These are phyloP conservation scores for Leptographium procerum DNA, from an alignment of 2,329 filamentous ascomycete genomes.

Conservation along the genomic window DNA sequence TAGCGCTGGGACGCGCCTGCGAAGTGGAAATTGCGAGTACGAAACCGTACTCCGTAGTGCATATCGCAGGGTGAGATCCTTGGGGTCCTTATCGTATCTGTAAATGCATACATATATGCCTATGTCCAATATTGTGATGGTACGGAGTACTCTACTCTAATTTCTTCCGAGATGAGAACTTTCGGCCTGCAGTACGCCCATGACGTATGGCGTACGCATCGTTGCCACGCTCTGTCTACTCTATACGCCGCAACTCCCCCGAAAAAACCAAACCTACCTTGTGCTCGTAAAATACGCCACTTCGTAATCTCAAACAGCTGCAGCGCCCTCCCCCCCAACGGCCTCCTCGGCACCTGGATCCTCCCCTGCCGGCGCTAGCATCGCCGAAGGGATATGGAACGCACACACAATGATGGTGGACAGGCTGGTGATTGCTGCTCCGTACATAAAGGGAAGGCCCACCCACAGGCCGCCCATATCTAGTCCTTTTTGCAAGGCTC, in stretches of 20 bases:
- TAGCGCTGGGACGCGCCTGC: not conserved
- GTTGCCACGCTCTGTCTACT: too few relatives aligned
- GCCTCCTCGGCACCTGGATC: not conserved
- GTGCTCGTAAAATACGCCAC: too few relatives aligned
- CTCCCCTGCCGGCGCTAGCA: not conserved
- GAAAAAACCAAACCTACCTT: too few relatives aligned
- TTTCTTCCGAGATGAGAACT: too few relatives aligned
- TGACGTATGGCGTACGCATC: too few relatives aligned
- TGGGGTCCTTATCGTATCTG: not conserved
- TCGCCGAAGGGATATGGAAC: conserved; percentile 8
- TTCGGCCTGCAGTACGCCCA: too few relatives aligned
- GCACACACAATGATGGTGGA: conserved; percentile 20
- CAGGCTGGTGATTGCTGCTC: conserved; percentile 21
- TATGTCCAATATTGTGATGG: too few relatives aligned
- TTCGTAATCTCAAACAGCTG: not conserved
- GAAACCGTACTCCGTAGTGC: not conserved
- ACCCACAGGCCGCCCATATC: conserved; percentile 33
- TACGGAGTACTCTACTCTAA: too few relatives aligned
- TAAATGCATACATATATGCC: too few relatives aligned
- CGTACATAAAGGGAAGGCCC: conserved; percentile 36
- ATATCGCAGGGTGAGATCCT: not conserved
- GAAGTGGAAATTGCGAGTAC: not conserved
- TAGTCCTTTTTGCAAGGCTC: conserved; percentile 33
- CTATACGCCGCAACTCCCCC: too few relatives aligned
- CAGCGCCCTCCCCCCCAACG: not conserved